Conservation (phyloP, 2,329 filamentous ascomycete genomes). For the Tolypocladium ophioglossoides region DNA sequence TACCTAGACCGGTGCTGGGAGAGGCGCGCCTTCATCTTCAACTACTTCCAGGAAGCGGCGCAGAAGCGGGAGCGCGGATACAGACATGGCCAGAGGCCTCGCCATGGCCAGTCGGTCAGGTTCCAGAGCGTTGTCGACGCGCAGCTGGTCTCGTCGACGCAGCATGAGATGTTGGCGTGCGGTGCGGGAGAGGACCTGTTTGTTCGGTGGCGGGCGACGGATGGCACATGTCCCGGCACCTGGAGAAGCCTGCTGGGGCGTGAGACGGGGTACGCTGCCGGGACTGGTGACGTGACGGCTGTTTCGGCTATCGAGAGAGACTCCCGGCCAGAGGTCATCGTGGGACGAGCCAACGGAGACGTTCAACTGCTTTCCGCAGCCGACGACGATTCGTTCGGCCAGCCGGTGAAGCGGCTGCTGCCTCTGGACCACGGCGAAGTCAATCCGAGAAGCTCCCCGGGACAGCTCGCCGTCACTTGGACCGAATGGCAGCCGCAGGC, state of each 20-base stretch:
- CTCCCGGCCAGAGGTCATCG: slow-evolving; percentile 24
- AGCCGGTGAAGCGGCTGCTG: slow-evolving; percentile 12
- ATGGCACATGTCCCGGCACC: slow-evolving; percentile 8
- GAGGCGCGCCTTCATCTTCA: slow-evolving; percentile 29
- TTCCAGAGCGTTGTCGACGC: slow-evolving; percentile 41
- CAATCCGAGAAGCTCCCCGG: slow-evolving; percentile 2
- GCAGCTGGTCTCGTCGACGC: slow-evolving; percentile 20
- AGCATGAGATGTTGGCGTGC: slow-evolving; percentile 36
- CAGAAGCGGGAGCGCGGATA: slow-evolving; percentile 4
- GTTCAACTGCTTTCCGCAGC: slow-evolving; percentile 32
- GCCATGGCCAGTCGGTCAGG: slow-evolving; percentile 24
- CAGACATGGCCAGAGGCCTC: slow-evolving; percentile 3
- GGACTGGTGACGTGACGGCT: slow-evolving; percentile 38
- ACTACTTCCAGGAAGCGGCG: slow-evolving; percentile 12
- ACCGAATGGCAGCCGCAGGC: slow-evolving; percentile 20
- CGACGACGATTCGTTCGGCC: slow-evolving; percentile 16
- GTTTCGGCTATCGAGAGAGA: slow-evolving; percentile 30
- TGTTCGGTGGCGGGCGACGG: slow-evolving; percentile 25
- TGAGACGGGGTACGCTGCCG: slow-evolving; percentile 26
- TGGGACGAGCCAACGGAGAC: slow-evolving; percentile 39
- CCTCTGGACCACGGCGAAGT: slow-evolving; percentile 4
- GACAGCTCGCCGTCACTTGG: slow-evolving; percentile 20
- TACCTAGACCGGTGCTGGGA: slow-evolving; percentile 45
- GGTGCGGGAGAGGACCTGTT: slow-evolving; percentile 42
- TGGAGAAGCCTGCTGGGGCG: slow-evolving; percentile 31